Evolutionary conservation across 2,329 filamentous ascomycete species (phyloP), one percentile per base, ranked within the genome.

Genomic region (Xylaria multiplex): DNA sequence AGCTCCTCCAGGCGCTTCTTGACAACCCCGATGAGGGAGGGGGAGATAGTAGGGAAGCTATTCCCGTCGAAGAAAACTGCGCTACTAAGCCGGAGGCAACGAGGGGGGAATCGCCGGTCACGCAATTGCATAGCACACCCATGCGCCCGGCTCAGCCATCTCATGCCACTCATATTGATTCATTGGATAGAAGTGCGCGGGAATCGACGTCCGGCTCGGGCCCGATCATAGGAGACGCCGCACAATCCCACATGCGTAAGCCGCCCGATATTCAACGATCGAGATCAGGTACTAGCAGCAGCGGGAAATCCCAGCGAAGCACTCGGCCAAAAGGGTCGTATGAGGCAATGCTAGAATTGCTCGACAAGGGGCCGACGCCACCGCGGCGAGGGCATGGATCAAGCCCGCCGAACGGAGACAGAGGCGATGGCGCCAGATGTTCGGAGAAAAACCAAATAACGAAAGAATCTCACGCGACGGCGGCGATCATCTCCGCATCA

Each of bases 291-390:
- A 43, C 7, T 32, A 56, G 42, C 8, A 16, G 32, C 37, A 60
- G 48, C 40, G 24, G 37, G 5, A 40, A 46, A 14, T 37, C 45
- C 14, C 37, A 54, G 48, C 59, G 57, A 16, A 49, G 49, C 22
- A 30, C 60, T 6, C 52, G 58, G 43, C 49, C 61, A 1, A 68
- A 66, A 22, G 62, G 65, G 27, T 71, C 70, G 13, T 72, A 68
- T 52, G 65, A 72, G 43, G 48, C 60, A 9, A 72, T 72, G 70
- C 50, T 71, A n/a, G 67, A 68, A 27, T 37, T 68, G n/a, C 63
- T 69, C 27, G 60, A 50, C 11, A 65, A 70, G 48, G 46, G 52
- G 14, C 43, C 64, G 13, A 14, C 11, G 2, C 46, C 53, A 24
- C 35, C 50, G 5, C 35, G 30, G n/a, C 35, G 43, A 19, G 56